A percentile compares a stretch with the other conserved stretches of the same genome.
Conservation (phyloP, 1,284 basidiomycete species). For the Austroboletus sp. region DNA sequence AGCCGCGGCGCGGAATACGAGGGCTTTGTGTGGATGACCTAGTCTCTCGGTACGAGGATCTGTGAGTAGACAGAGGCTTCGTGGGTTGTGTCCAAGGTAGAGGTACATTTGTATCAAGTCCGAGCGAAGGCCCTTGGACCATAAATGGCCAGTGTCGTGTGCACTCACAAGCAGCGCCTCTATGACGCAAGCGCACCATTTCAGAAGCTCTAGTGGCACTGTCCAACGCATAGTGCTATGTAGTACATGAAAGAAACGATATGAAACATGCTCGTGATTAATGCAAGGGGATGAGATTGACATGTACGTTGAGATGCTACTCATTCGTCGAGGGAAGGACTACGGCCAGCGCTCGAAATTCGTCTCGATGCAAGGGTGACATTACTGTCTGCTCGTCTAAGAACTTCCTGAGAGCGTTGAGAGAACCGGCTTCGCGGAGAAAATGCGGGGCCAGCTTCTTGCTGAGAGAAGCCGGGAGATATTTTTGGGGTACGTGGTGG, state of each 20-base stretch:
- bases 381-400: constrained; percentile 5
- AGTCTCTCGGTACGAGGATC: constrained; percentile 56
- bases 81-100: constrained; percentile 58
- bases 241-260: constrained; percentile 7
- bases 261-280: constrained; percentile 2
- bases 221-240: neutral
- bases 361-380: constrained; percentile 18
- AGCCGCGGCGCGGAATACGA: constrained; percentile 65
- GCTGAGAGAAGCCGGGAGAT: constrained; percentile 3
- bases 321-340: constrained; percentile 16
- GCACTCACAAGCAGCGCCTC: no score
- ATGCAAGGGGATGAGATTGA: neutral
- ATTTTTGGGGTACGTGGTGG: constrained; percentile 24
- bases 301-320: neutral
- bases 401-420: constrained; percentile 13
- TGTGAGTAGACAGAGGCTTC: constrained; percentile 66
- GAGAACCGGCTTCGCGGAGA: constrained; percentile 8
- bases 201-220: no score
- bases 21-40: constrained; percentile 53
- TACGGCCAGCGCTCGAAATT: constrained; percentile 6
- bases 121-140: no score
- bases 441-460: constrained; percentile 6
- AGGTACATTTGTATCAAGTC: constrained; percentile 49
- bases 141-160: no score
- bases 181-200: neutral